Evolutionary conservation across 768 basidiomycete genomes (phyloP).

Genomic region (Lentinula raphanica): DNA sequence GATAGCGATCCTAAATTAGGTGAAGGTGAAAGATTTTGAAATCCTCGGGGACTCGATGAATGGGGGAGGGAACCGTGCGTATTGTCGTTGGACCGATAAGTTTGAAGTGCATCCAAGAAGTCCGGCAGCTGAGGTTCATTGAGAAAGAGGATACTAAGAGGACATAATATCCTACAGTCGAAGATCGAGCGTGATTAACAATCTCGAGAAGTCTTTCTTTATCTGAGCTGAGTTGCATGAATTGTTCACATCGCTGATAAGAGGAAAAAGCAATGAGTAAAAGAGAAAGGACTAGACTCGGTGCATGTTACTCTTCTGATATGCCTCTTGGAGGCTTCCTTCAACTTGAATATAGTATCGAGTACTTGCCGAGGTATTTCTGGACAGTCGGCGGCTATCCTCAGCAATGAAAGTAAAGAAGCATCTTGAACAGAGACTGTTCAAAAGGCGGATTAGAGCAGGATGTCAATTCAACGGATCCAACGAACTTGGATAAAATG

Average conservation of each 20-base stretch:
- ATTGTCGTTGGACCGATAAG: constrained; percentile 14
- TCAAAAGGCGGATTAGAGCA: neutral
- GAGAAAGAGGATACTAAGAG: constrained; percentile 1
- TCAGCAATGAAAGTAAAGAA: constrained; percentile 65
- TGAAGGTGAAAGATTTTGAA: constrained; percentile 1
- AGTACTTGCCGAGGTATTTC: constrained; percentile 43
- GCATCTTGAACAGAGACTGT: constrained; percentile 71
- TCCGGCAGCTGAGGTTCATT: constrained; percentile 57
- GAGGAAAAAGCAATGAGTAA: constrained; percentile 2
- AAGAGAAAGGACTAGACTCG: neutral
- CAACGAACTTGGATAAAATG: constrained; percentile 37
- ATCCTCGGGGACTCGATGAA: constrained; percentile 4
- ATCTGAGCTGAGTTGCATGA: constrained; percentile 44
- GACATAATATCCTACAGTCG: constrained; percentile 42
- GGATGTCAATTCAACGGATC: constrained; percentile 7
- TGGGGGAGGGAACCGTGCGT: constrained; percentile 8
- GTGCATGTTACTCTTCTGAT: constrained; percentile 47
- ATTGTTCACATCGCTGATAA: constrained; percentile 66
- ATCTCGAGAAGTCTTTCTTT: constrained; percentile 42
- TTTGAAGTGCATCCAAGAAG: constrained; percentile 50
- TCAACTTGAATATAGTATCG: constrained; percentile 36
- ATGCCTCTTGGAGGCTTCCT: constrained; percentile 42
- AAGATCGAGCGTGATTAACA: constrained; percentile 41
- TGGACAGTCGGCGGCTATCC: constrained; percentile 56
- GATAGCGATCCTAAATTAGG: constrained; percentile 18